These are phyloP conservation scores for Niebla homalea DNA, from an alignment of 495 filamentous ascomycete species.

Conservation along the genomic window DNA sequence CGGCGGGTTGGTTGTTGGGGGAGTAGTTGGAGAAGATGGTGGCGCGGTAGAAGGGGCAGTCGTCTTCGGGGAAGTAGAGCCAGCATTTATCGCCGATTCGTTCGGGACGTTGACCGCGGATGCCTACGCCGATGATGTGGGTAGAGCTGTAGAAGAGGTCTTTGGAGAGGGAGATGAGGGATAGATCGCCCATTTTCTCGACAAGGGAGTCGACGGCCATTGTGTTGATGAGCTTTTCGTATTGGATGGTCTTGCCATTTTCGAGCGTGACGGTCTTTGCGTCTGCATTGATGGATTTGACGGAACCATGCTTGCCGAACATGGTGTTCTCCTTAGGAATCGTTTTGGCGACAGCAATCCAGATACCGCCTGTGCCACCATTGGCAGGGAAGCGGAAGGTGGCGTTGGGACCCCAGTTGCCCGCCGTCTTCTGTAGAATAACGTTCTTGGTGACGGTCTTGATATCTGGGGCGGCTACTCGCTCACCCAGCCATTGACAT, in stretches of 20 bases:
- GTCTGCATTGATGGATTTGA: conserved; percentile 72
- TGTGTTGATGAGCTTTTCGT: conserved; percentile 84
- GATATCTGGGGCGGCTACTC: conserved; percentile 91
- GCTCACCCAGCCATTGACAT: conserved; percentile 97
- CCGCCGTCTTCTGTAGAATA: conserved; percentile 88
- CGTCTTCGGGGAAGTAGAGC: conserved; percentile 98
- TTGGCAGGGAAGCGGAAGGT: conserved; percentile 97
- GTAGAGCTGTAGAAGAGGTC: conserved; percentile 93
- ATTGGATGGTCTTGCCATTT: conserved; percentile 82
- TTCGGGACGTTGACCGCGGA: conserved; percentile 85
- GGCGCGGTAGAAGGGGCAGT: conserved; percentile 99
- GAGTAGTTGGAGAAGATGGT: conserved; percentile 99
- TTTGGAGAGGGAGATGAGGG: conserved; percentile 73
- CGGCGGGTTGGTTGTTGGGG: conserved; percentile 86
- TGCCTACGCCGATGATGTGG: conserved; percentile 91
- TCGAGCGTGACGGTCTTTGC: conserved; percentile 69
- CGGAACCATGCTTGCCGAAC: conserved; percentile 74
- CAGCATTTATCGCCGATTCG: conserved; percentile 99
- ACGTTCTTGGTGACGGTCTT: conserved; percentile 92
- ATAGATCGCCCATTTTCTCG: conserved; percentile 74
- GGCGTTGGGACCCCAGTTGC: conserved; percentile 96
- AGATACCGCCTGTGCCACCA: conserved; percentile 95
- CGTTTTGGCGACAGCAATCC: conserved; percentile 93
- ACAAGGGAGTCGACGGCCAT: conserved; percentile 91
- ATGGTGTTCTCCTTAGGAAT: conserved; percentile 81